Base-by-base conservation (phyloP, 371 early-diverging fungal species). In the Furculomyces boomerangus region DNA sequence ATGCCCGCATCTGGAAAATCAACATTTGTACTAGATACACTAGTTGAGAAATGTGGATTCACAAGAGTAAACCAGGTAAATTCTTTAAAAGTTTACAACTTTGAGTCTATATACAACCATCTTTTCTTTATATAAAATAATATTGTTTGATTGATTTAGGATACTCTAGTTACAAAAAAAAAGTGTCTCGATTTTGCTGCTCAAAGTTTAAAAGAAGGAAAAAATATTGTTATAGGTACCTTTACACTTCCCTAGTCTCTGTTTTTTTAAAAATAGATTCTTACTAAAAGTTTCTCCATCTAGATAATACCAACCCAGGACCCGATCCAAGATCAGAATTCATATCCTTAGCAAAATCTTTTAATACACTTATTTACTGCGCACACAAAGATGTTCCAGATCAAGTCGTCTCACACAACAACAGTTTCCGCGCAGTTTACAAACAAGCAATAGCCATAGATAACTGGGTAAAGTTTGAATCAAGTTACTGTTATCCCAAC, bases 1-100 rank as follows among this genome's bases (percentile, higher is more conserved):
- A 29, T n/a, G 14, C 55, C 55, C 22, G 55, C 55, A 24, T 8
- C 55, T n/a, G 55, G 55, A 54, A 54, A 54, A 31, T 54, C 55
- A 2, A 54, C 55, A 2, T 30, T 54, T 30, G 46, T 48, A 3
- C 27, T 30, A 20, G 41, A 54, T 28, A 30, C 3, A 31, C 49
- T 54, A 18, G 55, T 54, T 24, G 22, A 48, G 7, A 43, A 54
- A 5, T 31, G 22, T 14, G 43, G 26, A 2, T 54, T 54, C 40
- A 43, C 22, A 18, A 22, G 49, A 7, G 41, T 54, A 3, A 54
- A 54, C 45, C 55, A 54, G 43, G 55, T 51, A 49, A 30, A n/a
- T 39, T 39, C n/a, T n/a, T n/a, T n/a, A n/a, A n/a, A n/a, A n/a
- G n/a, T n/a, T n/a, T n/a, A n/a, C n/a, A 39, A 39, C 39, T 39